Evolutionary conservation across 257 asterid genomes (phyloP), one percentile per base, ranked within the genome.

Genomic region (Solanum bulbocastanum): DNA sequence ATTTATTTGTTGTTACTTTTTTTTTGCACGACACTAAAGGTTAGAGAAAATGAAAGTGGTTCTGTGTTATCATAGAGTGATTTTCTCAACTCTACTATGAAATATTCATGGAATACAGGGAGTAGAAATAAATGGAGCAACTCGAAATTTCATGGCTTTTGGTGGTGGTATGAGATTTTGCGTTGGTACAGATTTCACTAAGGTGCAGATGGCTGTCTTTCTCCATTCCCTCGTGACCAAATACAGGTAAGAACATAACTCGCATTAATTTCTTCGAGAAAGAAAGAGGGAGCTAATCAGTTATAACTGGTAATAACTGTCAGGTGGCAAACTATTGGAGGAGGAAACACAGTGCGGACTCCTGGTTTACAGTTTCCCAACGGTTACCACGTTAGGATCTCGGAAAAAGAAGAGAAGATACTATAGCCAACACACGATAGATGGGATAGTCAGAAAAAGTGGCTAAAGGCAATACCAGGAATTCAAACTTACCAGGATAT

Each of bases 101-200:
- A 71, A 58, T 85, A 65, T 40, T 68, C 58, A 71, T 68, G 83
- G 73, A 32, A 85, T 88, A 81, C 92, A 96, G 99, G 98, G 95
- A 87, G 62, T 91, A 83, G 95, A 93, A 91, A 88, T 93, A 46
- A 92, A 94, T 87, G 94, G 93, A 37, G 98, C 98, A 87, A 89
- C 99, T n/a, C 94, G 90, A 94, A 94, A 95, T 87, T 96, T 96
- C 94, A 95, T 96, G 98, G 99, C 99, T 69, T 95, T 95, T 85
- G 99, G 96, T 88, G 99, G 99, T 10, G 99, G 98, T 42, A 93
- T 96, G 98, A 91, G 98, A 87, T 94, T 96, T 85, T 96, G 99
- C 86, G 97, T 96, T 12, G 99, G 99, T 81, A 91, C 99, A 76
- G 98, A 96, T 69, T 96, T 96, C 94, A 92, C 96, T 23, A 96